Evolutionary conservation across 2,329 filamentous ascomycete genomes (phyloP).

Genomic region (Chalaropsis thielavioides): DNA sequence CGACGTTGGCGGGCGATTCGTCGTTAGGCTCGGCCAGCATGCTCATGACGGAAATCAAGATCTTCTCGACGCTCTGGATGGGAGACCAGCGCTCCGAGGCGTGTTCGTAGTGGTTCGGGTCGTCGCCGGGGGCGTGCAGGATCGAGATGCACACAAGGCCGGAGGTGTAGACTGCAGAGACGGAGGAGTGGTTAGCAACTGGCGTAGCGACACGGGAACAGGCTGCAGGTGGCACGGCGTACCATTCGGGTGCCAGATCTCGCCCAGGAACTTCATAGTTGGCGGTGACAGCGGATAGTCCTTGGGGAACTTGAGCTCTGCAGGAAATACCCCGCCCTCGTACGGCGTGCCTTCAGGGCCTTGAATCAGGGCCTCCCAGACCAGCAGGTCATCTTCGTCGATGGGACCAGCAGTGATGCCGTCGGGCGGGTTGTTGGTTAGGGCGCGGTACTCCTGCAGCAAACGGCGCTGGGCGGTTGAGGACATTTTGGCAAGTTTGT

Average conservation of each 20-base stretch:
- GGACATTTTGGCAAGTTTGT: conserved; percentile 31
- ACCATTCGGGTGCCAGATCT: conserved; percentile 97
- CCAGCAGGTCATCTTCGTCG: conserved; percentile 84
- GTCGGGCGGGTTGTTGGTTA: conserved; percentile 90
- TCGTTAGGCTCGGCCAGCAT: conserved; percentile 97
- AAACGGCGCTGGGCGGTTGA: conserved; percentile 62
- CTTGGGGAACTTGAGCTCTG: conserved; percentile 84
- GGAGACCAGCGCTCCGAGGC: conserved; percentile 92
- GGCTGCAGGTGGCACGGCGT: conserved; percentile 19
- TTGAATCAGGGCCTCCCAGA: conserved; percentile 94
- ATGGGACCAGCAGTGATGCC: conserved; percentile 92
- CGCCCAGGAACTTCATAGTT: conserved; percentile 86
- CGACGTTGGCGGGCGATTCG: conserved; percentile 89
- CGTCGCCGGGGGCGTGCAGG: conserved; percentile 86
- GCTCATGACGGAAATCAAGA: conserved; percentile 91
- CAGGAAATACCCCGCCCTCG: conserved; percentile 88
- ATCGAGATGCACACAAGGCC: conserved; percentile 97
- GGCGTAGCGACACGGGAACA: no score
- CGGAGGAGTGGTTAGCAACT: neutral
- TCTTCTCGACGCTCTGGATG: conserved; percentile 96
- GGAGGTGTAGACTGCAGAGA: conserved; percentile 61
- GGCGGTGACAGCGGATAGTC: conserved; percentile 96
- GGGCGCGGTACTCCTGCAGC: conserved; percentile 87
- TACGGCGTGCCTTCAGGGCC: conserved; percentile 93
- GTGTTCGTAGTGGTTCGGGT: conserved; percentile 96